phyloP scores from a whole-genome alignment of 176 grass and related monocot genomes.

The Stipa capillata region DNA sequence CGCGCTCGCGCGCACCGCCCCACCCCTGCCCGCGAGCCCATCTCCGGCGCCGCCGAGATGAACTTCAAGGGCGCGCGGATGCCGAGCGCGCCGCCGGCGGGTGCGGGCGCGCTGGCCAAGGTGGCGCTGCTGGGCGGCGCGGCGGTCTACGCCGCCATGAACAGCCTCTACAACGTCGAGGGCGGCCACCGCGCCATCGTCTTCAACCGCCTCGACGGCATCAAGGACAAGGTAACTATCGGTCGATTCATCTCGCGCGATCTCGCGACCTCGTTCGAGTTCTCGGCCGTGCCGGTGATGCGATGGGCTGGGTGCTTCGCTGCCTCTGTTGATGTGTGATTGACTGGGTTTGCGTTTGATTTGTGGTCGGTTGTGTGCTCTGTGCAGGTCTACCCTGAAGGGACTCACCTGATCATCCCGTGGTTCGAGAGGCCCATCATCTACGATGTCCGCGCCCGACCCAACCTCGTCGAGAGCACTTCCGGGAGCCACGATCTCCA shows the following conservation, averaged over 20 bases:
- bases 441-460: slow-evolving; percentile 76
- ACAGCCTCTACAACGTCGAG: slow-evolving; percentile 73
- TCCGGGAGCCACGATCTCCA: slow-evolving; percentile 81
- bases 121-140: slow-evolving; percentile 49
- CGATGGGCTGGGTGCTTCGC: background rate
- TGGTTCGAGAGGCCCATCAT: slow-evolving; percentile 88
- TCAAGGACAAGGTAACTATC: slow-evolving; percentile 56
- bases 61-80: slow-evolving; percentile 37
- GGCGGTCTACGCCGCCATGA: slow-evolving; percentile 32
- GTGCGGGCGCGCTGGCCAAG: slow-evolving; percentile 17
- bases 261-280: background rate
- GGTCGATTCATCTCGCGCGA: background rate
- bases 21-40: too few species aligned
- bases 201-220: slow-evolving; percentile 59
- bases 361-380: background rate
- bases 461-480: slow-evolving; percentile 85
- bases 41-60: too few species aligned
- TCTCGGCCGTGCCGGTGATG: background rate
- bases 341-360: background rate
- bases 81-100: slow-evolving; percentile 26
- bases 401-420: slow-evolving; percentile 73
- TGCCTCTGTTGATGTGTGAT: background rate
- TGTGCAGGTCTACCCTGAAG: slow-evolving; percentile 75
- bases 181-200: slow-evolving; percentile 72
- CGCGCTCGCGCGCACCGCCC: background rate